Evolutionary conservation across 371 early-diverging fungal species (phyloP).

Genomic region (Umbelopsis sp.): DNA sequence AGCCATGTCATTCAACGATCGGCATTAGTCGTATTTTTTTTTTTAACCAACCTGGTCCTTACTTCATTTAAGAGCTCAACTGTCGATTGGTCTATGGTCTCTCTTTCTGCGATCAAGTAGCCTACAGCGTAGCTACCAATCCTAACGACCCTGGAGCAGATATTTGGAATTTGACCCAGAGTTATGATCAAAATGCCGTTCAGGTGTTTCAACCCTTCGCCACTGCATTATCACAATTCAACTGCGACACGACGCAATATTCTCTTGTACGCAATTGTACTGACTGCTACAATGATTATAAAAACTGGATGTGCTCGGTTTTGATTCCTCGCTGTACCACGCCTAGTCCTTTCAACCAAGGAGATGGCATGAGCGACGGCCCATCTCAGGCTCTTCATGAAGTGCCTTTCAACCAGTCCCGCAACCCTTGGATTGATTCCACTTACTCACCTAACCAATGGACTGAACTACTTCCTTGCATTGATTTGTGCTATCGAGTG

Average conservation of each 20-base stretch:
- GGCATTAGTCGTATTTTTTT: no score
- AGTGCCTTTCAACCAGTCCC: conserved; percentile 39
- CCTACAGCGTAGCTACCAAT: conserved; percentile 58
- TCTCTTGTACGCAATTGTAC: conserved; percentile 68
- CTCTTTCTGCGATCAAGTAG: conserved; percentile 61
- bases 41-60: no score
- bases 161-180: conserved; percentile 31
- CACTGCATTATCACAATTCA: conserved; percentile 57
- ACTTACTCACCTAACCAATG: conserved; percentile 48
- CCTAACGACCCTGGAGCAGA: conserved; percentile 22
- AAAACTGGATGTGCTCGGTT: conserved; percentile 69
- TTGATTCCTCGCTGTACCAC: conserved; percentile 66
- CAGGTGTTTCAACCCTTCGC: conserved; percentile 53
- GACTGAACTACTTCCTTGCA: conserved; percentile 65
- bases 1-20: neutral
- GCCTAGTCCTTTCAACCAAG: conserved; percentile 22
- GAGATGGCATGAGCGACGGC: conserved; percentile 2
- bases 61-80: conserved; percentile 36
- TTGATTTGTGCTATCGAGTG: conserved; percentile 66
- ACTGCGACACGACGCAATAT: conserved; percentile 61
- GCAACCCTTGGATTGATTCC: conserved; percentile 49
- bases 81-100: conserved; percentile 62
- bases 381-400: conserved; percentile 33
- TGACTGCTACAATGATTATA: conserved; percentile 63
- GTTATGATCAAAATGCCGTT: conserved; percentile 53